A percentile compares a stretch with the other conserved stretches of the same genome.
phyloP scores from a whole-genome alignment of 192 early-diverging fungal genomes.

The Coemansia sp. region DNA sequence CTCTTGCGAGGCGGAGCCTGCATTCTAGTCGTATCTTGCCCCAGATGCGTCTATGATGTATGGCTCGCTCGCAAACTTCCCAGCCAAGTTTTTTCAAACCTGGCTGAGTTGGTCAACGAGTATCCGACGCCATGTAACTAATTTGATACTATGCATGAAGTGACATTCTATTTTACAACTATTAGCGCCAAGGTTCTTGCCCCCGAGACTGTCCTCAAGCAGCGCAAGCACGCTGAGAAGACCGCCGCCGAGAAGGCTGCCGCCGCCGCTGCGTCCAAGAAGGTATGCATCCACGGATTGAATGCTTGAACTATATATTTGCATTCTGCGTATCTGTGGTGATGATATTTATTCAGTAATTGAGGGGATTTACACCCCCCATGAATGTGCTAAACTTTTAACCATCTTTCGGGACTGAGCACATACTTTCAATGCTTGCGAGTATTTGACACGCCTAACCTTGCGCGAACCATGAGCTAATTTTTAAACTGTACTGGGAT shows the following conservation, averaged over 20 bases:
- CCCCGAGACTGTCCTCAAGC: conserved; percentile 89
- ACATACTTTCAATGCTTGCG: conserved; percentile 10
- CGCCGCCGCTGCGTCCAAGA: conserved; percentile 47
- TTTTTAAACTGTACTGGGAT: neutral
- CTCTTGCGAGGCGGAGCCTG: conserved; percentile 44
- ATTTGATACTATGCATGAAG: neutral
- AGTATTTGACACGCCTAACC: neutral
- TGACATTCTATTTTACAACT: neutral
- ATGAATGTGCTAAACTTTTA: conserved; percentile 49
- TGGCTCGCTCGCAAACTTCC: conserved; percentile 49
- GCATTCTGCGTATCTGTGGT: conserved; percentile 30
- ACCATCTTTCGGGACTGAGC: conserved; percentile 89
- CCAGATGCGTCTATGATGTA: conserved; percentile 23
- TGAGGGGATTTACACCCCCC: conserved; percentile 52
- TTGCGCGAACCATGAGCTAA: neutral
- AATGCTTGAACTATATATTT: conserved; percentile 30
- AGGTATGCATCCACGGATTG: conserved; percentile 18
- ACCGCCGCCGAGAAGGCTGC: conserved; percentile 63
- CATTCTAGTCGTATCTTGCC: conserved; percentile 15
- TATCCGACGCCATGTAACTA: conserved; percentile 41
- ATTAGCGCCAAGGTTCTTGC: conserved; percentile 72
- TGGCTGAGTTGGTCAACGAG: conserved; percentile 29
- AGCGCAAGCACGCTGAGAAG: conserved; percentile 79
- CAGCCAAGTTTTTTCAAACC: neutral
- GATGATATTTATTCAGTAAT: conserved; percentile 38